Percentiles rank a stretch among this genome's conserved stretches.
phyloP scores from a whole-genome alignment of 1,284 basidiomycete species.

The Anthracocystis walkeri region DNA sequence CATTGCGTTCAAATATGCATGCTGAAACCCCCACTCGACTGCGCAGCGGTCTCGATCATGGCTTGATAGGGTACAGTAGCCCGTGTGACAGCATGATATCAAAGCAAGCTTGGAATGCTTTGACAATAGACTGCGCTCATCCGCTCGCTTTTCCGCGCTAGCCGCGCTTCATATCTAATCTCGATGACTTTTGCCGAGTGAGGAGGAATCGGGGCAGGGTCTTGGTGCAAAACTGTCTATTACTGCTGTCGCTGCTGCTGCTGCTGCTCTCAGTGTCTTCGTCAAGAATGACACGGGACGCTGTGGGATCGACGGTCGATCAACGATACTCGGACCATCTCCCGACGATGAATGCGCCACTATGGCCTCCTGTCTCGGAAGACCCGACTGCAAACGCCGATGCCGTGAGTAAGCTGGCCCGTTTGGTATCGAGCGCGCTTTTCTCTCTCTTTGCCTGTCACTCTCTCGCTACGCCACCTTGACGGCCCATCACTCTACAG shows the following conservation, averaged over 20 bases:
- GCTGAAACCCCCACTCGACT: too few species aligned
- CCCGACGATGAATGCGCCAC: neutral
- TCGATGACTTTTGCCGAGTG: neutral
- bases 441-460: neutral
- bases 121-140: neutral
- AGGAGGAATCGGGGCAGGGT: neutral
- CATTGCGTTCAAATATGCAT: too few species aligned
- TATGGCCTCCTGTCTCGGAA: neutral
- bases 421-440: too few species aligned
- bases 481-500: neutral
- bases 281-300: neutral
- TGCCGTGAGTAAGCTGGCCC: neutral
- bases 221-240: neutral
- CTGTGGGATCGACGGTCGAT: neutral
- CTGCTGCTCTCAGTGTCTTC: neutral
- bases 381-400: neutral
- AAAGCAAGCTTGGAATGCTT: neutral
- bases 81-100: too few species aligned
- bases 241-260: neutral
- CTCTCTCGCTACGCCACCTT: neutral
- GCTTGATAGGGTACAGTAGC: too few species aligned
- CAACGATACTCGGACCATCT: too few species aligned
- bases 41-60: too few species aligned
- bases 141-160: neutral
- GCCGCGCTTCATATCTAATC: constrained; percentile 1